Conservation (phyloP, 164 flowering plant species). For the Echeveria elegans region DNA sequence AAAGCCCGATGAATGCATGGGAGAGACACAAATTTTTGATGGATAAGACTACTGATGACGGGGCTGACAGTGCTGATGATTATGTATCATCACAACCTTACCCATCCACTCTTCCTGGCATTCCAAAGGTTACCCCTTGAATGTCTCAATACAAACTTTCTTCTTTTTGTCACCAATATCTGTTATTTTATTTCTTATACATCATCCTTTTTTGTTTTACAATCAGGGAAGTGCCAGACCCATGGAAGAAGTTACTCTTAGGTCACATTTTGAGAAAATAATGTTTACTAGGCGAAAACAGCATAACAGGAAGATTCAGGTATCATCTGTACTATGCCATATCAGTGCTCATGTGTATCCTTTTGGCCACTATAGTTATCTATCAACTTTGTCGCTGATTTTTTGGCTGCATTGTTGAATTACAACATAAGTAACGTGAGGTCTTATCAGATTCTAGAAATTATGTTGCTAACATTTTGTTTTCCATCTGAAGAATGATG, state of each 20-base stretch:
- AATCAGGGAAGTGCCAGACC: constrained; percentile 94
- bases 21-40: constrained; percentile 76
- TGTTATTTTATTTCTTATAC: background rate
- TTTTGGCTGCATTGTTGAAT: background rate
- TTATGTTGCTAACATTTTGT: background rate
- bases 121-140: constrained; percentile 61
- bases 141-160: background rate
- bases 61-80: constrained; percentile 96
- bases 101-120: constrained; percentile 87
- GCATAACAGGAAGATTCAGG: constrained; percentile 42
- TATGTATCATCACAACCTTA: constrained; percentile 94
- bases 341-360: no score
- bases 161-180: background rate
- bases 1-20: constrained; percentile 87
- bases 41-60: constrained; percentile 77
- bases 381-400: background rate
- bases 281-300: constrained; percentile 46
- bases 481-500: constrained; percentile 4
- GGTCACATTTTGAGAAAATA: constrained; percentile 70
- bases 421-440: background rate
- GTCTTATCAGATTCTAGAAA: background rate
- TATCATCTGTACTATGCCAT: constrained; percentile 14
- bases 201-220: background rate
- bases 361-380: background rate
- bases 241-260: constrained; percentile 56